These are phyloP conservation scores for Wickerhamiella sergipiensis DNA, from an alignment of 805 yeast genomes.

Conservation along the genomic window DNA sequence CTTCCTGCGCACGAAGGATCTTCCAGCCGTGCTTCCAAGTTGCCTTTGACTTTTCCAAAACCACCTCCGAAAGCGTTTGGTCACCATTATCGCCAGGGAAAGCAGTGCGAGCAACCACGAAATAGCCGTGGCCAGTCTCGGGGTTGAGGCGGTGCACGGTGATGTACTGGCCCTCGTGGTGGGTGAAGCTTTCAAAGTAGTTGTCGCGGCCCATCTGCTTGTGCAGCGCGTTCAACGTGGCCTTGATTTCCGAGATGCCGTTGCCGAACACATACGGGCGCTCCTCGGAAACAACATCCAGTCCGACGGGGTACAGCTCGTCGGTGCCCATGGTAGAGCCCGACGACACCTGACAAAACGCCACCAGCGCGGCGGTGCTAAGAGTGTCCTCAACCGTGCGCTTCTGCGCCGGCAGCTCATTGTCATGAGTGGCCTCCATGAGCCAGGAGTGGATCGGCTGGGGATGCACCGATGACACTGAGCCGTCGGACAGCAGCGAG, in stretches of 20 bases:
- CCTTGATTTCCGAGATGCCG: constrained; percentile 71
- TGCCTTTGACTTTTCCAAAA: constrained; percentile 24
- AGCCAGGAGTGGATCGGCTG: constrained; percentile 83
- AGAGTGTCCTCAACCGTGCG: constrained; percentile 89
- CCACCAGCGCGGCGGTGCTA: constrained; percentile 88
- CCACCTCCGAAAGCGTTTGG: constrained; percentile 20
- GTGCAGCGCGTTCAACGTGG: constrained; percentile 24
- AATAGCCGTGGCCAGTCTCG: constrained; percentile 76
- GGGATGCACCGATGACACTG: constrained; percentile 7
- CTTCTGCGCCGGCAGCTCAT: constrained; percentile 76
- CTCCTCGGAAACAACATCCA: constrained; percentile 68
- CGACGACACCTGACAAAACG: constrained; percentile 83
- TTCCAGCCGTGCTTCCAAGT: constrained; percentile 42
- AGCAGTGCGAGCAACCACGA: constrained; percentile 74
- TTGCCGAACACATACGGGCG: constrained; percentile 40
- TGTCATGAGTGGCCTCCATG: constrained; percentile 97
- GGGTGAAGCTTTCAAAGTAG: constrained; percentile 86
- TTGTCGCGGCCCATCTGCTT: constrained; percentile 29
- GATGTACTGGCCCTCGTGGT: constrained; percentile 84
- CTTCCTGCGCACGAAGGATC: constrained; percentile 39
- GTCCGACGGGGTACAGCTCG: constrained; percentile 70
- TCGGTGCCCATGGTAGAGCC: constrained; percentile 93
- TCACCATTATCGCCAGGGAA: constrained; percentile 33
- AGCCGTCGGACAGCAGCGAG: constrained; percentile 34
- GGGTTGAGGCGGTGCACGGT: constrained; percentile 81